Evolutionary conservation across 2,329 filamentous ascomycete species (phyloP), one percentile per base, ranked within the genome.

Genomic region (Aspergillaceae sp.): DNA sequence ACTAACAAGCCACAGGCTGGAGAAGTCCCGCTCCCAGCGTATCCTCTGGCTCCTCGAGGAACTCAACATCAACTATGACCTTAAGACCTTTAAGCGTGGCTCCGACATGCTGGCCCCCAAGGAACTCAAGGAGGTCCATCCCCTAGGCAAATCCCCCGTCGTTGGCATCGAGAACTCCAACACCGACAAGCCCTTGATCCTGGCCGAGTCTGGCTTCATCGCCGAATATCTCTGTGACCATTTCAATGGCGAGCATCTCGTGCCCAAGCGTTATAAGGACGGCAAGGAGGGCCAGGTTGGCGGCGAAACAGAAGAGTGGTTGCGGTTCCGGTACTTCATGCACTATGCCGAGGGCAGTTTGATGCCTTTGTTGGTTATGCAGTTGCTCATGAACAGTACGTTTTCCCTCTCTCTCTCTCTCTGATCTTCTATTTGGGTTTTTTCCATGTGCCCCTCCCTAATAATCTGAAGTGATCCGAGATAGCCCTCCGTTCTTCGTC

Each of bases 11-110:
- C n/a, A 42, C 8, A 94, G 88, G 88, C 83, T 94, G 50, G 79
- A 91, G 56, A 74, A 84, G 56, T 94, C 88, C 46, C 85, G 89
- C 55, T 81, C 86, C 8, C 87, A 94, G 66, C 82, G 87, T 51
- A 84, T 91, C 48, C 72, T 92, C 40, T 94, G 87, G 86, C 81
- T 94, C 5, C 78, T 94, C 38, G 86, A 92, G 63, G 87, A 91
- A 66, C 81, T 92, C 51, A 76, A 84, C 38, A 66, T 94, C 32
- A 76, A 83, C 29, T 95, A 94, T 68, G 80, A 90, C 51, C 70
- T 96, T 48, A 80, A 91, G 59, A 76, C 84, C 45, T 92, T 85
- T 75, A 87, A 87, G 65, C 83, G 90, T 34, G 63, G 65, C 35
- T 58, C 67, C 47, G 77, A 83, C 46, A 76, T 73, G 55, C 73